Conservation (phyloP, 1,284 basidiomycete species). For the Malassezia vespertilionis region DNA sequence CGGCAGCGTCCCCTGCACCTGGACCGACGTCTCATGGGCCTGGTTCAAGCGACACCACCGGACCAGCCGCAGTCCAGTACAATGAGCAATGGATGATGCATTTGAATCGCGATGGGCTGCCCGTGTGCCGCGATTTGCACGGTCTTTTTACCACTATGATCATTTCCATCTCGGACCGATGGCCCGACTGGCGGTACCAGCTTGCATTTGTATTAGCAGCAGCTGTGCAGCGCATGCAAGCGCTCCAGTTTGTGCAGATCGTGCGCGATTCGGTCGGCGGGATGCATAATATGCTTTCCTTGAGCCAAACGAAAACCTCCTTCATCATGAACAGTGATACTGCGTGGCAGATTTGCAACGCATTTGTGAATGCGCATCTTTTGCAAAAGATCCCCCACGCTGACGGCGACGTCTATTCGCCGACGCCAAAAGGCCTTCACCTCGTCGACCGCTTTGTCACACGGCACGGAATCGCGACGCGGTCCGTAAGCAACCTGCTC, state of each 20-base stretch:
- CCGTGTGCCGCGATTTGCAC: conserved; percentile 68
- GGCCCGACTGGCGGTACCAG: conserved; percentile 48
- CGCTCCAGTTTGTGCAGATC: conserved; percentile 96
- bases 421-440: conserved; percentile 95
- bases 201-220: conserved; percentile 91
- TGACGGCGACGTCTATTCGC: conserved; percentile 85
- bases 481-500: conserved; percentile 60
- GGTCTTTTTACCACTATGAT: conserved; percentile 95
- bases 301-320: conserved; percentile 96
- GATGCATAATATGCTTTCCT: conserved; percentile 90
- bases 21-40: no score
- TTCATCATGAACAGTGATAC: conserved; percentile 99
- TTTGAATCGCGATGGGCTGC: conserved; percentile 12
- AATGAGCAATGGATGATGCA: conserved; percentile 17
- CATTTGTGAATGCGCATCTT: conserved; percentile 95
- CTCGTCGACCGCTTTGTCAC: conserved; percentile 97
- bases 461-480: conserved; percentile 89
- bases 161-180: conserved; percentile 59
- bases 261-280: conserved; percentile 94
- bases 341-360: conserved; percentile 98
- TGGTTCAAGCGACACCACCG: neutral
- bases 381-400: conserved; percentile 56
- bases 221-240: conserved; percentile 81
- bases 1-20: neutral
- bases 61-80: conserved; percentile 12